Base-by-base conservation (phyloP, 352 stramenopile genomes). In the Plasmopara halstedii region DNA sequence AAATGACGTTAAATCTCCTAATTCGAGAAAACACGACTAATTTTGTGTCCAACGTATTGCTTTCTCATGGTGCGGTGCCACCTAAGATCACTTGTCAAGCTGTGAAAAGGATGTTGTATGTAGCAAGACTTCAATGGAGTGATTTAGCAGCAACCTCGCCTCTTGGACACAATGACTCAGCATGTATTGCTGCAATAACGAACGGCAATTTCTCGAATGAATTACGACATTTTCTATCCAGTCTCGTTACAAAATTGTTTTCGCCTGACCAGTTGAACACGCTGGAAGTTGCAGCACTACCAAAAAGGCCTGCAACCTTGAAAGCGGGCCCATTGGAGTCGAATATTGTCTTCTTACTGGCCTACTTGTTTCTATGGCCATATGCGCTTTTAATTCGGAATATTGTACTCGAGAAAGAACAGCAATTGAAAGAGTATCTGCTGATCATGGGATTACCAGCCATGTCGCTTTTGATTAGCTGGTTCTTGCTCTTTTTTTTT, bases 401-500 rank as follows among this genome's bases (percentile, higher is more conserved):
- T 25, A 62, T 96, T 15, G 85, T 97, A 26, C 50, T 74, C 25
- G 88, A 97, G 34, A 96, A 96, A 53, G 88, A 97, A 62, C 85
- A 74, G 35, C 72, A 88, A 46, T 57, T 95, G 23, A 89, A 91
- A 50, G 83, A 96, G 40, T 92, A 90, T 46, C 37, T 96, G 61
- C 64, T 94, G 39, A 96, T 96, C 34, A 88, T 95, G 74, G 86
- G 86, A 1, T 31, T 95, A 0, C 55, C 56, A n/a, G 65, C 80
- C 0, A 87, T 85, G 68, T 60, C 75, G 20, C 58, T 91, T 25
- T 43, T 90, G 18, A 38, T 85, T 17, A 88, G 75, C 37, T 93
- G 82, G 82, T 83, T 90, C 42, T 29, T 85, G 32, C 51, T 93
- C 6, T 93, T 94, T 46, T 75, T 87, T 34, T n/a, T 85, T 9